These are phyloP conservation scores for Fusarium neocosmosporiellum DNA, from an alignment of 2,329 filamentous ascomycete genomes.

Conservation along the genomic window DNA sequence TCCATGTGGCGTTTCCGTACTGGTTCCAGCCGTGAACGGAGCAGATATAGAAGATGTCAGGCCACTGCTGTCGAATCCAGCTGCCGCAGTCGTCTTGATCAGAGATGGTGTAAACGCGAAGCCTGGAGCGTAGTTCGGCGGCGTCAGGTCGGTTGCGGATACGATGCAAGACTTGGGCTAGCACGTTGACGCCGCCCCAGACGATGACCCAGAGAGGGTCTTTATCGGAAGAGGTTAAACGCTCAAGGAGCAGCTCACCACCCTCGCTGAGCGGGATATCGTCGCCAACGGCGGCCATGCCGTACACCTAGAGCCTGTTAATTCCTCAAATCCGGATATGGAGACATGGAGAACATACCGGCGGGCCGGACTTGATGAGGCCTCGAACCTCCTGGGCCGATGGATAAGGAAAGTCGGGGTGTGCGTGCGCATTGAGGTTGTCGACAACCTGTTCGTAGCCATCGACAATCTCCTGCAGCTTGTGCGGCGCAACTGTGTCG, in stretches of 20 bases:
- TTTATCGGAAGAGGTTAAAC: constrained; percentile 26
- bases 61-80: constrained; percentile 64
- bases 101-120: constrained; percentile 66
- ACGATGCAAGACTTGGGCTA: constrained; percentile 57
- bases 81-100: constrained; percentile 68
- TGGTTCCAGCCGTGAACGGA: constrained; percentile 67
- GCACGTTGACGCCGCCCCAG: constrained; percentile 65
- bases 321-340: neutral
- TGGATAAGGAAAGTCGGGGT: constrained; percentile 55
- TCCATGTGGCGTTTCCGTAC: constrained; percentile 65
- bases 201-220: constrained; percentile 62
- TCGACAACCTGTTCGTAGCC: constrained; percentile 56
- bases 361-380: constrained; percentile 50
- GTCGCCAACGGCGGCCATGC: constrained; percentile 36
- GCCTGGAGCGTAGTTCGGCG: constrained; percentile 51
- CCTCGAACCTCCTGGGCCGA: constrained; percentile 47
- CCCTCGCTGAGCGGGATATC: constrained; percentile 48
- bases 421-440: constrained; percentile 60
- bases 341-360: neutral
- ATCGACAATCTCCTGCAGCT: constrained; percentile 50
- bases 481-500: constrained; percentile 51
- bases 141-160: constrained; percentile 46
- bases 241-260: constrained; percentile 54
- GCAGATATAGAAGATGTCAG: constrained; percentile 65
- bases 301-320: constrained; percentile 27